These are phyloP conservation scores for Trametes gibbosa DNA, from an alignment of 768 basidiomycete genomes.

Conservation along the genomic window DNA sequence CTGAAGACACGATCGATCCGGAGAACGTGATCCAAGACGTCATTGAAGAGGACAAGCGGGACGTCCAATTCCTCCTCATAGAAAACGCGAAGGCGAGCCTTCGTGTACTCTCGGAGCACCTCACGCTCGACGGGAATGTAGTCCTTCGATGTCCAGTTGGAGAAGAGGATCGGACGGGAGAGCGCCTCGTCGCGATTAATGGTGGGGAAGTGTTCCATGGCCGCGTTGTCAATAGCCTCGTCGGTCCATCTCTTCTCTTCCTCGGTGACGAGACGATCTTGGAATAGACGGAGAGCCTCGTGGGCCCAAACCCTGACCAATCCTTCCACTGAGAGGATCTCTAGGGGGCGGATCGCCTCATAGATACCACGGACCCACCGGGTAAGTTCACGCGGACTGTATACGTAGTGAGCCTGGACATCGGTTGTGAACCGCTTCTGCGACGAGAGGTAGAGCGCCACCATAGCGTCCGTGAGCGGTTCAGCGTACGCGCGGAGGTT, in stretches of 20 bases:
- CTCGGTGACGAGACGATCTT: slow-evolving; percentile 92
- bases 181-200: slow-evolving; percentile 87
- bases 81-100: slow-evolving; percentile 95
- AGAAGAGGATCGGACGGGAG: slow-evolving; percentile 88
- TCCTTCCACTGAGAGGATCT: slow-evolving; percentile 91
- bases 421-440: slow-evolving; percentile 95
- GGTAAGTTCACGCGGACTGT: slow-evolving; percentile 97
- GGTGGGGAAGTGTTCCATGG: slow-evolving; percentile 90
- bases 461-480: slow-evolving; percentile 97
- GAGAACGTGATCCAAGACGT: slow-evolving; percentile 96
- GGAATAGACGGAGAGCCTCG: slow-evolving; percentile 95
- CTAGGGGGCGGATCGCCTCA: slow-evolving; percentile 92
- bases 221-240: slow-evolving; percentile 80
- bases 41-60: slow-evolving; percentile 96
- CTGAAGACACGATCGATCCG: slow-evolving; percentile 99
- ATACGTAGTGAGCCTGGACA: slow-evolving; percentile 97
- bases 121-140: slow-evolving; percentile 96
- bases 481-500: slow-evolving; percentile 90
- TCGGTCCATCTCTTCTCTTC: slow-evolving; percentile 96
- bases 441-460: slow-evolving; percentile 89
- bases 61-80: slow-evolving; percentile 99
- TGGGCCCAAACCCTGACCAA: slow-evolving; percentile 98
- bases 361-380: slow-evolving; percentile 97
- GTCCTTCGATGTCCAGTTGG: slow-evolving; percentile 98
- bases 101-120: slow-evolving; percentile 90